Conservation (phyloP, 2,329 filamentous ascomycete genomes). For the Aspergillus sp. region DNA sequence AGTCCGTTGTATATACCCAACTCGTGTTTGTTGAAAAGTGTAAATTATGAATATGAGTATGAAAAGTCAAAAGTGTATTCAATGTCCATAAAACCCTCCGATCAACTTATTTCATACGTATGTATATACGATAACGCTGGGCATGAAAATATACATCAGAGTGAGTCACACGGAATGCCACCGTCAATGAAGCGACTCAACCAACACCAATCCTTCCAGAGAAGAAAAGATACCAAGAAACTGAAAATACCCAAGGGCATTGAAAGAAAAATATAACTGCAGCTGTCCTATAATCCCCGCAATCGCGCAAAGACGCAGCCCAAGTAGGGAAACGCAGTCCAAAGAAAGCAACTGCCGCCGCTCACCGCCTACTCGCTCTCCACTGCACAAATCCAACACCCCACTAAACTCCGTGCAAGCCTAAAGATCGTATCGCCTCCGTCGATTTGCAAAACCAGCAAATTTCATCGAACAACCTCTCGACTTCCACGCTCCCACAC, state of each 20-base stretch:
- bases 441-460: constrained; percentile 26
- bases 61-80: not conserved
- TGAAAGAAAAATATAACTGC: not conserved
- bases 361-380: constrained; percentile 36
- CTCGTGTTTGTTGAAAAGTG: constrained; percentile 13
- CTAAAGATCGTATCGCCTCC: constrained; percentile 35
- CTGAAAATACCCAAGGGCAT: not conserved
- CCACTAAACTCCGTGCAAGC: constrained; percentile 24
- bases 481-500: constrained; percentile 17
- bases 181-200: not conserved
- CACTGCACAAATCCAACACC: constrained; percentile 40
- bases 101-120: not conserved
- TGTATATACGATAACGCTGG: not conserved
- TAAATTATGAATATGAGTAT: constrained; percentile 7
- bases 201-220: not conserved
- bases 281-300: not conserved
- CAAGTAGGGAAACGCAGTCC: not conserved
- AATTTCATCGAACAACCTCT: constrained; percentile 36
- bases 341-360: constrained; percentile 11
- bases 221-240: not conserved
- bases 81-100: not conserved
- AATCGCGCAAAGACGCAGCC: not conserved
- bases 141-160: not conserved
- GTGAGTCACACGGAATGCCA: not conserved
- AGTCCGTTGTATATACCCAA: constrained; percentile 24